Percentiles rank a stretch among this genome's conserved stretches.
Conservation (phyloP, 352 stramenopile species). For the Phytophthora agathidicida region DNA sequence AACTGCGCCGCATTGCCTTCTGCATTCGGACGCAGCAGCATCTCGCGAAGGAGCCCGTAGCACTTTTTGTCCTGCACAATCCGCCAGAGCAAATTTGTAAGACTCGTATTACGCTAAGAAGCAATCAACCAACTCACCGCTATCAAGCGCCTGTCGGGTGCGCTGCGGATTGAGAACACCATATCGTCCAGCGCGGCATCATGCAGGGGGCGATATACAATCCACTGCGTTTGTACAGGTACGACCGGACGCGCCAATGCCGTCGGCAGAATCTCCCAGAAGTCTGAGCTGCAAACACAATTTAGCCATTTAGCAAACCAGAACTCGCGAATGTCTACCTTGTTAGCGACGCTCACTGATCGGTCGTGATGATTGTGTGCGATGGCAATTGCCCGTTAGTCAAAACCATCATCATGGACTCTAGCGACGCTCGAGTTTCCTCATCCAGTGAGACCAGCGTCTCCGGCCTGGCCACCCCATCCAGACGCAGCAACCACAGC, state of each 20-base stretch:
- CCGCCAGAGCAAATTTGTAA: not conserved
- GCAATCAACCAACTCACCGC: slow-evolving; percentile 41
- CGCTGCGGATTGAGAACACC: slow-evolving; percentile 38
- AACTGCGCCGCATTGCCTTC: slow-evolving; percentile 25
- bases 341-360: too few species aligned
- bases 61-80: slow-evolving; percentile 59
- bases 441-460: slow-evolving; percentile 18
- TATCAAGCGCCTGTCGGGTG: slow-evolving; percentile 42
- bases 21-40: slow-evolving; percentile 19
- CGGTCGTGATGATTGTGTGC: slow-evolving; percentile 48
- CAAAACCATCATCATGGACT: slow-evolving; percentile 10
- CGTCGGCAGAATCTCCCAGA: slow-evolving; percentile 63
- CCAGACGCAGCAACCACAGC: slow-evolving; percentile 62
- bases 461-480: slow-evolving; percentile 8
- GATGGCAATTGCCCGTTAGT: slow-evolving; percentile 4
- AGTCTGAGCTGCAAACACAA: slow-evolving; percentile 19
- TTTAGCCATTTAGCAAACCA: not conserved
- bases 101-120: too few species aligned
- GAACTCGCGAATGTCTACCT: too few species aligned
- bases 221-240: slow-evolving; percentile 48
- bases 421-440: slow-evolving; percentile 11
- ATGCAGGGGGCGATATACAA: slow-evolving; percentile 67
- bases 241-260: slow-evolving; percentile 35
- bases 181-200: slow-evolving; percentile 44
- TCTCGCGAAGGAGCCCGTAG: slow-evolving; percentile 40